A percentile compares a stretch with the other conserved stretches of the same genome.
These are phyloP conservation scores for Plasmodium vivax DNA, from an alignment of 169 alveolate genomes.

Conservation along the genomic window DNA sequence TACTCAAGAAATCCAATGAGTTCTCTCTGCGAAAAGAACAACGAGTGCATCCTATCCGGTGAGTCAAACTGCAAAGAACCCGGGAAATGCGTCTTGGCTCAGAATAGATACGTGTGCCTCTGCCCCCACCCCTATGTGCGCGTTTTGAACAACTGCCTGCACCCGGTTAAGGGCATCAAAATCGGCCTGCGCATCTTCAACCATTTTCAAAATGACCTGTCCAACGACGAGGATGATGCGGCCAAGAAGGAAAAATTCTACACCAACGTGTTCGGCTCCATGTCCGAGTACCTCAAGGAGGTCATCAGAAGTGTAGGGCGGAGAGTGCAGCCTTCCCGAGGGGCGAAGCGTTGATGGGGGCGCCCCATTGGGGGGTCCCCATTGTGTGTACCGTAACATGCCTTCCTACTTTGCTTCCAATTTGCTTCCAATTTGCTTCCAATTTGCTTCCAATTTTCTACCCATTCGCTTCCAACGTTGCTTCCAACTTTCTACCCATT, in stretches of 20 bases:
- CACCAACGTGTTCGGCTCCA: slow-evolving; percentile 64
- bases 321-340: not conserved
- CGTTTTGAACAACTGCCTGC: slow-evolving; percentile 56
- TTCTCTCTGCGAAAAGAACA: slow-evolving; percentile 61
- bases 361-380: not conserved
- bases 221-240: slow-evolving; percentile 69
- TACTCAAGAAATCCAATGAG: slow-evolving; percentile 75
- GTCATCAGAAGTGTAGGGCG: slow-evolving; percentile 24
- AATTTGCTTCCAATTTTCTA: not conserved
- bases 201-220: slow-evolving; percentile 3
- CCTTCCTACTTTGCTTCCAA: no score
- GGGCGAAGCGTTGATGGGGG: not conserved
- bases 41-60: slow-evolving; percentile 40
- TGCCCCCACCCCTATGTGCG: slow-evolving; percentile 70
- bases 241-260: slow-evolving; percentile 50
- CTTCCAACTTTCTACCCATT: no score
- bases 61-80: slow-evolving; percentile 43
- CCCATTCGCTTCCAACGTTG: not conserved
- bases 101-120: slow-evolving; percentile 54
- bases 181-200: slow-evolving; percentile 35
- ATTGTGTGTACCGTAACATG: no score
- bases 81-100: slow-evolving; percentile 36
- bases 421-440: not conserved
- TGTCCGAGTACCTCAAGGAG: slow-evolving; percentile 58
- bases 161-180: slow-evolving; percentile 45